Percentiles rank a stretch among this genome's conserved stretches.
Conservation (phyloP, 1,139 yeast genomes). For the Suhomyces guaymorum region DNA sequence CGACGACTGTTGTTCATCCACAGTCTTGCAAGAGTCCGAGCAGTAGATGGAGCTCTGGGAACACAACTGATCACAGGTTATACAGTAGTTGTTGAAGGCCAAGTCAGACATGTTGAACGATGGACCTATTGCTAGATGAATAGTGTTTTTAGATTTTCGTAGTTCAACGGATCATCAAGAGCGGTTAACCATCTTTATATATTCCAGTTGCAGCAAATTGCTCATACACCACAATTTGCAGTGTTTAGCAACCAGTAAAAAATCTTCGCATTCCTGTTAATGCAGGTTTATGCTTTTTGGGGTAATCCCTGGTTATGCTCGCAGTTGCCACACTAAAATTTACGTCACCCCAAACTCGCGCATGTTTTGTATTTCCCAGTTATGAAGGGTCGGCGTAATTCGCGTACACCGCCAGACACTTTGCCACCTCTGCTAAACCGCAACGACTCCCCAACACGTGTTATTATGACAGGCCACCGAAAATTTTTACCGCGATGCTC, state of each 20-base stretch:
- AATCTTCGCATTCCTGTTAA: conserved; percentile 5
- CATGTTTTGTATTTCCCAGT: conserved; percentile 7
- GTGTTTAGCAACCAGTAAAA: conserved; percentile 6
- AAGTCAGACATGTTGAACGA: conserved; percentile 32
- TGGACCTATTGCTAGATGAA: too few relatives aligned
- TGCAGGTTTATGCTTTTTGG: conserved; percentile 2
- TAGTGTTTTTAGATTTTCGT: too few relatives aligned
- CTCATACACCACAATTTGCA: conserved; percentile 9
- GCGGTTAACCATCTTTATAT: conserved; percentile 13
- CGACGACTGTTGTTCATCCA: conserved; percentile 37
- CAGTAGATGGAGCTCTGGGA: conserved; percentile 56
- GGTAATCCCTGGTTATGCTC: conserved; percentile 1
- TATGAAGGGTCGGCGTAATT: conserved; percentile 1
- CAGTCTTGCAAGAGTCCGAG: conserved; percentile 53
- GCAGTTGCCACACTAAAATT: not conserved
- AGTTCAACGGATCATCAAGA: not conserved
- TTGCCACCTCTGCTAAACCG: conserved; percentile 6
- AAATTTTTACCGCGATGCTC: conserved; percentile 1
- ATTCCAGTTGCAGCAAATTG: conserved; percentile 11
- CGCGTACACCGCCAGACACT: conserved; percentile 2
- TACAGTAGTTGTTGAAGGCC: conserved; percentile 68
- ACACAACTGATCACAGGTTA: conserved; percentile 65
- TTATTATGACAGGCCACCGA: not conserved
- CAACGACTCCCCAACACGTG: conserved; percentile 7
- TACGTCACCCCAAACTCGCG: conserved; percentile 2